Evolutionary conservation across 129 eudicot species (phyloP).

Genomic region (Pulicaria dysenterica): DNA sequence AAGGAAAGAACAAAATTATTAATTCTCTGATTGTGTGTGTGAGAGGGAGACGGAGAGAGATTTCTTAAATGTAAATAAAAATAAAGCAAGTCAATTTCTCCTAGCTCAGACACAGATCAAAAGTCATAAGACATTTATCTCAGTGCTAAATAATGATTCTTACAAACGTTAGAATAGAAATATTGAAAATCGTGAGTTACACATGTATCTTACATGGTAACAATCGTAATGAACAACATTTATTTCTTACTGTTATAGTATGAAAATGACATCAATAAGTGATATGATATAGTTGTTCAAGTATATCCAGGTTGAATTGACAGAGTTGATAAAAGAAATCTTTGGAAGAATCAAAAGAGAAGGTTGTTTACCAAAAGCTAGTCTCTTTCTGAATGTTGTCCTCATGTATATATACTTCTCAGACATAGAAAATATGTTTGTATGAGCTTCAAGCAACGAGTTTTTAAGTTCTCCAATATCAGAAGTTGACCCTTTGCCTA

Average conservation of each 20-base stretch:
- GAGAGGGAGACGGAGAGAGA: not conserved
- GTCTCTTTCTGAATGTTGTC: constrained; percentile 72
- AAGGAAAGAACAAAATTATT: not conserved
- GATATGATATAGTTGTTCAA: not conserved
- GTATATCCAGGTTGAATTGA: not conserved
- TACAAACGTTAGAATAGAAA: constrained; percentile 14
- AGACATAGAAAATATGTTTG: constrained; percentile 68
- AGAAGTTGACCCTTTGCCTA: constrained; percentile 36
- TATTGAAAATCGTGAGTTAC: constrained; percentile 6
- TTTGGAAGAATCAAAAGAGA: not conserved
- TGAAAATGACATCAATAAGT: constrained; percentile 7
- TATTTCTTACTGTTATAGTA: constrained; percentile 2
- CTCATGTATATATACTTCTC: constrained; percentile 93
- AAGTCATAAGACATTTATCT: not conserved
- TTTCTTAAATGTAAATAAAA: not conserved
- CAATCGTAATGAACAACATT: constrained; percentile 9
- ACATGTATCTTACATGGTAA: constrained; percentile 16
- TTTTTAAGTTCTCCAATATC: constrained; percentile 36
- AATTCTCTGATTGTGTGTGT: not conserved
- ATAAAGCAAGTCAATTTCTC: not conserved
- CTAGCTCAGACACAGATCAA: not conserved
- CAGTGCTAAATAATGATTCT: not conserved
- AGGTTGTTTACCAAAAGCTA: constrained; percentile 77
- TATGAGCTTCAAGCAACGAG: constrained; percentile 39
- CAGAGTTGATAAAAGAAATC: not conserved